These are phyloP conservation scores for Fusarium metavorans DNA, from an alignment of 2,329 filamentous ascomycete species.

Conservation along the genomic window DNA sequence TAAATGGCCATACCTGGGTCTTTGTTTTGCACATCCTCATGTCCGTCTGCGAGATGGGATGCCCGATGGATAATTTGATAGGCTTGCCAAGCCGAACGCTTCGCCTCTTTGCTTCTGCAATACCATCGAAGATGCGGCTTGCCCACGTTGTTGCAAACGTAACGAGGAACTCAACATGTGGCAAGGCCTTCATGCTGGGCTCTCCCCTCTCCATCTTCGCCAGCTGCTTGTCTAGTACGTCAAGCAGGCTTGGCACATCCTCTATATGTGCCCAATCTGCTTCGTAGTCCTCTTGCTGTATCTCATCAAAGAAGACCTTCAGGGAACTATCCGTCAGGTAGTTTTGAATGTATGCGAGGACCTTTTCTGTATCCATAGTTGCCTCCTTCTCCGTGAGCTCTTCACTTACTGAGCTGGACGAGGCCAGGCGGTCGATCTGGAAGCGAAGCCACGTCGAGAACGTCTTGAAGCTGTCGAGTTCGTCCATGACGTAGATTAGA, in stretches of 20 bases:
- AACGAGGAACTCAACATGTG: conserved; percentile 74
- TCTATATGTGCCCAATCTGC: conserved; percentile 59
- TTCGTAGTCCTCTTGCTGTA: conserved; percentile 63
- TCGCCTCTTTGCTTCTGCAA: conserved; percentile 76
- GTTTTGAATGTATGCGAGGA: conserved; percentile 82
- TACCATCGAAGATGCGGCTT: conserved; percentile 71
- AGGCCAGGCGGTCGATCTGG: conserved; percentile 82
- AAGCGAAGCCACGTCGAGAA: conserved; percentile 89
- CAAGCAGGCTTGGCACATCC: conserved; percentile 58
- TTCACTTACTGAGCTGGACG: conserved; percentile 69
- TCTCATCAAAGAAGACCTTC: conserved; percentile 67
- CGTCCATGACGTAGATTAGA: conserved; percentile 77
- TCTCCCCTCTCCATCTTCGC: conserved; percentile 60
- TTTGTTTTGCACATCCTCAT: conserved; percentile 63
- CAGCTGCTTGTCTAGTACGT: conserved; percentile 63
- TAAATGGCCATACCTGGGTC: conserved; percentile 45
- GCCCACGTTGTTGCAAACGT: conserved; percentile 69
- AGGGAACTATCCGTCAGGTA: conserved; percentile 77
- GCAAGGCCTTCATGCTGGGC: conserved; percentile 62
- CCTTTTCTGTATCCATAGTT: conserved; percentile 77
- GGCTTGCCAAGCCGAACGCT: conserved; percentile 75
- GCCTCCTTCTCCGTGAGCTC: conserved; percentile 84
- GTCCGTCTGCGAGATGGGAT: conserved; percentile 65
- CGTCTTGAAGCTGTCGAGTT: conserved; percentile 79
- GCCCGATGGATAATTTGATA: conserved; percentile 58